Percentiles rank a stretch among this genome's conserved stretches.
Conservation (phyloP, 768 basidiomycete species). For the Termitomyces sp. region DNA sequence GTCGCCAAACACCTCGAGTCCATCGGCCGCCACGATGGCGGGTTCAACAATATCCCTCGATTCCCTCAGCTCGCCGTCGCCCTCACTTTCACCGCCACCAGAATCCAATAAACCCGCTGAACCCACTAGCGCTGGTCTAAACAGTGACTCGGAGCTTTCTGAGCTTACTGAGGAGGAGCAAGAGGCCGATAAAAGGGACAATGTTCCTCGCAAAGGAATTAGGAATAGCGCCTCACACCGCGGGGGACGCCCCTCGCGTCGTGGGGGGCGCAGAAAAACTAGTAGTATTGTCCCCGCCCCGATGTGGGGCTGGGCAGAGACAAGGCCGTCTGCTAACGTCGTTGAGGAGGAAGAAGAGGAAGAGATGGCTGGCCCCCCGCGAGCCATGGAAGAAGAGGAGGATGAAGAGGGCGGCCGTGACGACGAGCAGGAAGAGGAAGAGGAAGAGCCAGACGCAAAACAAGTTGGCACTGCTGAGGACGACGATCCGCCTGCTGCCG, state of each 20-base stretch:
- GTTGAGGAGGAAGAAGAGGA: conserved; percentile 54
- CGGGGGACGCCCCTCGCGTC: conserved; percentile 20
- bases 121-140: conserved; percentile 38
- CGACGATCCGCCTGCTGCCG: conserved; percentile 16
- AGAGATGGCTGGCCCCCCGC: conserved; percentile 42
- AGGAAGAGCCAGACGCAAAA: conserved; percentile 24
- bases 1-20: conserved; percentile 22
- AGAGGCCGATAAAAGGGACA: conserved; percentile 38
- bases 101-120: conserved; percentile 19
- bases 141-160: conserved; percentile 74
- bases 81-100: conserved; percentile 41
- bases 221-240: conserved; percentile 13
- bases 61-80: conserved; percentile 66
- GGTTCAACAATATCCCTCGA: conserved; percentile 63
- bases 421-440: conserved; percentile 21
- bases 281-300: conserved; percentile 70
- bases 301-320: conserved; percentile 87
- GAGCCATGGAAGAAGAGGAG: conserved; percentile 65
- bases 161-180: conserved; percentile 83
- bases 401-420: conserved; percentile 36
- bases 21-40: conserved; percentile 39
- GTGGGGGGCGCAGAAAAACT: conserved; percentile 23
- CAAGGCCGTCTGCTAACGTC: conserved; percentile 31
- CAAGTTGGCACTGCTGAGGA: conserved; percentile 11
- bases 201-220: conserved; percentile 21